These are phyloP conservation scores for Zasmidium cellare DNA, from an alignment of 2,329 filamentous ascomycete species.

Conservation along the genomic window DNA sequence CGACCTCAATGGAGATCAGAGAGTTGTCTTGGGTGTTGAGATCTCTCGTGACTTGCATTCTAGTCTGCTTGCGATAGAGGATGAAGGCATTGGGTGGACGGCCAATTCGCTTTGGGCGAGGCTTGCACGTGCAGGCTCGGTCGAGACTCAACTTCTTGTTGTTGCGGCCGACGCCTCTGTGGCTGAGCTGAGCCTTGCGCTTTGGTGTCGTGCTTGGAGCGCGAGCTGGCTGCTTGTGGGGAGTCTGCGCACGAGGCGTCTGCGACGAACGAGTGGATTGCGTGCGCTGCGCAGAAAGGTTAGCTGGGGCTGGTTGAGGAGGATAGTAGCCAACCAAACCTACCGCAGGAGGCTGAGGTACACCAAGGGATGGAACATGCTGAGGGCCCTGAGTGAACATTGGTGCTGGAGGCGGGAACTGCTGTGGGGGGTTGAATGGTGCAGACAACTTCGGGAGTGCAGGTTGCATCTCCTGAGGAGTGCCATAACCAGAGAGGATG, in stretches of 20 bases:
- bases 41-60: neutral
- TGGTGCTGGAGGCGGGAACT: neutral
- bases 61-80: neutral
- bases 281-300: neutral
- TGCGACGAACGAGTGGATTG: neutral
- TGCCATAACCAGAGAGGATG: neutral
- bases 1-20: conserved; percentile 7
- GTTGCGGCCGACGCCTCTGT: no score
- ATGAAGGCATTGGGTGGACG: conserved; percentile 7
- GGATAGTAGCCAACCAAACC: no score
- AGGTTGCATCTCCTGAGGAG: neutral
- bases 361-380: neutral
- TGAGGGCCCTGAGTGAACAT: neutral
- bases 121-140: conserved; percentile 1
- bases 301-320: no score
- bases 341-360: no score
- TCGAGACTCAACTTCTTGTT: conserved; percentile 4
- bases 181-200: neutral
- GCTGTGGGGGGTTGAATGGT: no score
- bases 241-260: neutral
- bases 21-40: neutral
- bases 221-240: neutral
- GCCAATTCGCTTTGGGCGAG: neutral
- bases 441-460: neutral
- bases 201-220: neutral